A percentile compares a stretch with the other conserved stretches of the same genome.
Conservation (phyloP, 345 rosid genomes). For the Syzygium aqueum region DNA sequence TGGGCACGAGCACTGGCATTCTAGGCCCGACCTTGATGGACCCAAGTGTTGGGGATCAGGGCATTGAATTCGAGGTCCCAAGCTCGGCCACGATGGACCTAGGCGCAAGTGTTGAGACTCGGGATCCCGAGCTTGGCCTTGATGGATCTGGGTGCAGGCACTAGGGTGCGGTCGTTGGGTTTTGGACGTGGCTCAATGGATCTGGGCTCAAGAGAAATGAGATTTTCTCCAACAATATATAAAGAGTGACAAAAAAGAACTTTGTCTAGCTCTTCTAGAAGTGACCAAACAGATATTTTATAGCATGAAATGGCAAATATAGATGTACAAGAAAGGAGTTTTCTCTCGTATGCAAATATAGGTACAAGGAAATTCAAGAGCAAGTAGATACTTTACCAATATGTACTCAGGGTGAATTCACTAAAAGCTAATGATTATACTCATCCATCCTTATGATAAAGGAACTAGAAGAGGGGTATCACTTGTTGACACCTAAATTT, state of each 20-base stretch:
- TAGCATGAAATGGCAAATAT: not conserved
- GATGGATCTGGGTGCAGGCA: no score
- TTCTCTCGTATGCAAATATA: not conserved
- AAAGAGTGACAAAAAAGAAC: not conserved
- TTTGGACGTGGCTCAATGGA: no score
- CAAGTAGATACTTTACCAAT: not conserved
- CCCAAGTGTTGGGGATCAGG: no score
- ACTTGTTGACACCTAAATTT: slow-evolving; percentile 10
- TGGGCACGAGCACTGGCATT: no score
- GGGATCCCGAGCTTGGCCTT: no score
- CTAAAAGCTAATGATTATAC: slow-evolving; percentile 58
- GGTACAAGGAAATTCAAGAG: not conserved
- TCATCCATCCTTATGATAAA: slow-evolving; percentile 88
- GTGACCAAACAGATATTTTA: not conserved
- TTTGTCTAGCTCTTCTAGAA: not conserved
- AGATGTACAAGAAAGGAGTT: not conserved
- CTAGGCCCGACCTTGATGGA: no score
- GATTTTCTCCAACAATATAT: not conserved
- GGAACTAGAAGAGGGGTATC: slow-evolving; percentile 64
- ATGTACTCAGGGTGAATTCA: slow-evolving; percentile 8
- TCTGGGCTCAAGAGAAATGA: not conserved
- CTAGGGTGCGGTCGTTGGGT: no score
- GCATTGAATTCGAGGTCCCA: no score
- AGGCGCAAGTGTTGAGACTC: no score
- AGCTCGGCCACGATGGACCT: no score